Conservation (phyloP, 2,329 filamentous ascomycete species). For the Fusarium ramigenum region DNA sequence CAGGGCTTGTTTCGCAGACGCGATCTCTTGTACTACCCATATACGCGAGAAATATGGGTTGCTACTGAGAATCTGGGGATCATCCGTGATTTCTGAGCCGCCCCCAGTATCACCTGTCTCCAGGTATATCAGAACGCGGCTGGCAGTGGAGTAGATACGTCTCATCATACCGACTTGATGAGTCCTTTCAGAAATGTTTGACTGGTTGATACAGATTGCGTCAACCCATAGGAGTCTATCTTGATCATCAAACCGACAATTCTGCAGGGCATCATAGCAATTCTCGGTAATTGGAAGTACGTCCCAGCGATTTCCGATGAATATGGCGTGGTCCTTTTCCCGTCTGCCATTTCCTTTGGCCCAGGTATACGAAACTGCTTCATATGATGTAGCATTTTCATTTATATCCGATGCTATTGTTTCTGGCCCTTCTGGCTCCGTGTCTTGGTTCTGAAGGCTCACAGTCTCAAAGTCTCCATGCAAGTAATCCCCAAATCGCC, state of each 20-base stretch:
- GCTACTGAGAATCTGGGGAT: not conserved
- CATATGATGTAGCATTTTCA: not conserved
- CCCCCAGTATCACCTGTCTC: fast-evolving
- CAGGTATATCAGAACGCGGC: not conserved
- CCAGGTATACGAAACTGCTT: conserved; percentile 1
- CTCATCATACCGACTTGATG: not conserved
- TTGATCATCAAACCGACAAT: not conserved
- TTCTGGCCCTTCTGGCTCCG: not conserved
- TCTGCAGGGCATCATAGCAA: not conserved
- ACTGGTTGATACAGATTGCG: not conserved
- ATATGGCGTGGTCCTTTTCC: not conserved
- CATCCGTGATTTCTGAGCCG: fast-evolving
- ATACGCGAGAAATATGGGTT: not conserved
- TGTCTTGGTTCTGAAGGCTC: not conserved
- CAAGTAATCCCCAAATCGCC: not conserved
- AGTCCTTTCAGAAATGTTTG: not conserved
- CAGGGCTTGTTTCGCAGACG: fast-evolving
- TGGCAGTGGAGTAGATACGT: not conserved
- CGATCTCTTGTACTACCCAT: not conserved
- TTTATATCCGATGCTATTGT: fast-evolving
- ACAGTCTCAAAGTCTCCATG: not conserved
- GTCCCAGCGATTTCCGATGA: not conserved
- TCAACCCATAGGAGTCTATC: not conserved
- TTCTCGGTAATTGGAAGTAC: not conserved
- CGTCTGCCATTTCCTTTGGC: not conserved